phyloP scores from a whole-genome alignment of 2,329 filamentous ascomycete genomes.

The Pseudohalonectria lignicola region DNA sequence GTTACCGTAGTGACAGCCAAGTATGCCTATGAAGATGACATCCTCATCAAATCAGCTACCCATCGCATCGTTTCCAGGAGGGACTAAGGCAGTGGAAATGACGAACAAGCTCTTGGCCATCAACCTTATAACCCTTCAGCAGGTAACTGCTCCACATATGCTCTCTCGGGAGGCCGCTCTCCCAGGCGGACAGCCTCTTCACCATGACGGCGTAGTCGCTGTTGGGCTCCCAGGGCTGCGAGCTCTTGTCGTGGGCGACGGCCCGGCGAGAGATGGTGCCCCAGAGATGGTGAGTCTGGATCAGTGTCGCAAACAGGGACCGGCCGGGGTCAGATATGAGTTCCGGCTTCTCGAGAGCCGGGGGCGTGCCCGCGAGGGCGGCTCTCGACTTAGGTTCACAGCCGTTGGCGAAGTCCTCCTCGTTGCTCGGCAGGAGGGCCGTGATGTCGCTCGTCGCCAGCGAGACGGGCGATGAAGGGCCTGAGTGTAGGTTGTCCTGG shows the following conservation, averaged over 20 bases:
- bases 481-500: slow-evolving; percentile 45
- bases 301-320: slow-evolving; percentile 43
- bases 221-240: slow-evolving; percentile 31
- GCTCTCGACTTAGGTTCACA: slow-evolving; percentile 36
- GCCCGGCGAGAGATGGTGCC: slow-evolving; percentile 37
- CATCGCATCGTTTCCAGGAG: neutral
- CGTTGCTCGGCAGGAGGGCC: slow-evolving; percentile 39
- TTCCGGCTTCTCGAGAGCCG: slow-evolving; percentile 32
- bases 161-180: slow-evolving; percentile 31
- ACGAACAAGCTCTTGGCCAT: slow-evolving; percentile 37
- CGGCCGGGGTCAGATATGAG: slow-evolving; percentile 30
- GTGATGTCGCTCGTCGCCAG: slow-evolving; percentile 42
- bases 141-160: slow-evolving; percentile 33
- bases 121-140: slow-evolving; percentile 32
- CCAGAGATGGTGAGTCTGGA: slow-evolving; percentile 45
- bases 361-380: slow-evolving; percentile 40
- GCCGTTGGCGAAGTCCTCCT: slow-evolving; percentile 38
- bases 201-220: slow-evolving; percentile 37
- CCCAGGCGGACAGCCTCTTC: slow-evolving; percentile 33
- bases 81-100: neutral
- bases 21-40: slow-evolving; percentile 31
- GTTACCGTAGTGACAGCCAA: slow-evolving; percentile 43
- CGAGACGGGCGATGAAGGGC: slow-evolving; percentile 37
- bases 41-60: slow-evolving; percentile 2
- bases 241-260: slow-evolving; percentile 26